Evolutionary conservation across 306 rosid species (phyloP), one percentile per base, ranked within the genome.

Genomic region (Rubus idaeus): DNA sequence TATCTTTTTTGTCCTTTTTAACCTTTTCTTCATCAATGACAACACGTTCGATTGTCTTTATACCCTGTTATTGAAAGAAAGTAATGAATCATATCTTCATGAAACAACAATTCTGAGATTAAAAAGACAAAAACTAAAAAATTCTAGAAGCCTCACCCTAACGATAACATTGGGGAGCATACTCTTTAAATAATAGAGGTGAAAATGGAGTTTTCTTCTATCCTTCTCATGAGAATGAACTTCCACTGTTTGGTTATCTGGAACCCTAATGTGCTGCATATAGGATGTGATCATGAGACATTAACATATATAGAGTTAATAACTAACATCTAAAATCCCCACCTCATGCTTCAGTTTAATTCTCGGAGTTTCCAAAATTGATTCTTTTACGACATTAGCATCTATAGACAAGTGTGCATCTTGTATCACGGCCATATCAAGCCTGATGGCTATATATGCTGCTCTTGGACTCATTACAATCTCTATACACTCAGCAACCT

Each of bases 311-410:
- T 26, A 79, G 58, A 39, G 51, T 21, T 14, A 52, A 63, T 67
- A 79, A 66, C 73, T 68, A 67, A 71, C 66, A 70, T 69, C 69
- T 73, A 53, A 63, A 78, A 82, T 68, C 39, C 79, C 83, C 60
- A 91, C 98, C 96, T 94, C 93, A 30, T 80, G 82, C 87, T 91
- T 94, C 84, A 94, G 77, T 84, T 90, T 91, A 37, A 88, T 66
- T 84, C 89, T 94, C 72, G 86, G 88, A 63, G 94, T 82, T 67
- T 60, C 79, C 77, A 91, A 80, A 77, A 94, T 91, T 35, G 98
- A 88, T 78, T 90, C 88, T 84, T 83, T 88, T 46, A 89, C 96
- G 78, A 67, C 80, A 85, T 86, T 75, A 82, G 97, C 91, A 85
- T 94, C 93, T 78, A 94, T 81, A 73, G 84, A 81, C 73, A 91